A percentile compares a stretch with the other conserved stretches of the same genome.
phyloP scores from a whole-genome alignment of 1,139 yeast genomes.

The Pichia norvegensis region DNA sequence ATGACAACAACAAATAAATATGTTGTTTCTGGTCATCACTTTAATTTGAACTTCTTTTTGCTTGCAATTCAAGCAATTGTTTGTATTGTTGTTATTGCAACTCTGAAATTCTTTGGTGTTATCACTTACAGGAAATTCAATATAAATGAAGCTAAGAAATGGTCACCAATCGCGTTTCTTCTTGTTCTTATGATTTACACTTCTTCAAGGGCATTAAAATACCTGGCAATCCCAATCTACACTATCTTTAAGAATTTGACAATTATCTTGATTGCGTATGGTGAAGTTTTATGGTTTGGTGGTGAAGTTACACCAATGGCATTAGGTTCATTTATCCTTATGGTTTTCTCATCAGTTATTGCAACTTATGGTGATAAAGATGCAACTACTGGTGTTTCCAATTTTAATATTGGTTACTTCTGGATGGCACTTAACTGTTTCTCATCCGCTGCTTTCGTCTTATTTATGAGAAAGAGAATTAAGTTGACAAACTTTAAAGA shows the following conservation, averaged over 20 bases:
- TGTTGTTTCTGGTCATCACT: constrained; percentile 73
- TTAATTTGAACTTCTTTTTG: constrained; percentile 87
- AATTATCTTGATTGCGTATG: constrained; percentile 92
- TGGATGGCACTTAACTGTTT: constrained; percentile 97
- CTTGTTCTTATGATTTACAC: constrained; percentile 94
- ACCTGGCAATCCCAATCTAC: constrained; percentile 86
- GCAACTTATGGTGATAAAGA: constrained; percentile 85
- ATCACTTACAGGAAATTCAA: constrained; percentile 84
- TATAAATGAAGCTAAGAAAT: constrained; percentile 81
- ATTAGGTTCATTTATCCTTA: constrained; percentile 73
- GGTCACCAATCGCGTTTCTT: constrained; percentile 88
- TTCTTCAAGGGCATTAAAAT: constrained; percentile 89
- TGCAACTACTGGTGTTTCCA: constrained; percentile 33
- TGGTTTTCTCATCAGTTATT: constrained; percentile 88
- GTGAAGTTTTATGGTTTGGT: constrained; percentile 96
- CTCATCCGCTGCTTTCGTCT: constrained; percentile 87
- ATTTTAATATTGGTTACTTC: constrained; percentile 74
- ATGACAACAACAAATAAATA: constrained; percentile 98
- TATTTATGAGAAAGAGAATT: constrained; percentile 94
- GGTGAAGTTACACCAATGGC: constrained; percentile 90
- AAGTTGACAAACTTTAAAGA: constrained; percentile 95
- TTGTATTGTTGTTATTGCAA: constrained; percentile 65
- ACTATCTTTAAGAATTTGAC: constrained; percentile 97
- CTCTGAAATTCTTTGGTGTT: constrained; percentile 63
- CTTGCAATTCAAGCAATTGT: constrained; percentile 76